Conservation (phyloP, 306 rosid species). For the Sicyos baderoa region DNA sequence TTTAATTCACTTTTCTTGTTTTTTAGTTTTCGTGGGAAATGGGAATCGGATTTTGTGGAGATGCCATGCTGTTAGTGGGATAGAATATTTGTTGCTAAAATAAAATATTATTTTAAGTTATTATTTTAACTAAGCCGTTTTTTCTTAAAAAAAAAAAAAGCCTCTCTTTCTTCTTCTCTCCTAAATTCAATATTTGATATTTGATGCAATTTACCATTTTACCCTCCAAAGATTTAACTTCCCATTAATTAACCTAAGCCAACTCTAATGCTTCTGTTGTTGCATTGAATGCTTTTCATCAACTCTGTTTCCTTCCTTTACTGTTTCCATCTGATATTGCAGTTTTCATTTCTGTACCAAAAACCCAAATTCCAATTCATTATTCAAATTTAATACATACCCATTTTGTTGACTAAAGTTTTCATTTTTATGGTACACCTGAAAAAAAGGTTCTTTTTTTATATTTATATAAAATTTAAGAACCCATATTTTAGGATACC, state of each 20-base stretch:
- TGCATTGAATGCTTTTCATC: constrained; percentile 6
- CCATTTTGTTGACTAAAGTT: background rate
- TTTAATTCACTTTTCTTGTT: too few species aligned
- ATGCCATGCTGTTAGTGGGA: constrained; percentile 34
- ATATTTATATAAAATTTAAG: too few species aligned
- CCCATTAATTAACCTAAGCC: background rate
- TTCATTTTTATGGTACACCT: too few species aligned
- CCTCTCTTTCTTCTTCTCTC: too few species aligned
- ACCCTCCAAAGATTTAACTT: background rate
- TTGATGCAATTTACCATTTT: background rate
- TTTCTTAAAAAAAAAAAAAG: too few species aligned
- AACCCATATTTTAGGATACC: too few species aligned
- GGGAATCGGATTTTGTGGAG: constrained; percentile 35
- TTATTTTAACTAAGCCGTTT: too few species aligned
- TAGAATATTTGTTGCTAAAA: constrained; percentile 2
- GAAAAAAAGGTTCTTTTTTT: too few species aligned
- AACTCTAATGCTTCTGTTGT: background rate
- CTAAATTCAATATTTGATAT: background rate
- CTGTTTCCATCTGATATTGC: background rate
- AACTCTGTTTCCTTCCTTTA: background rate
- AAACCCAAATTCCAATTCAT: too few species aligned
- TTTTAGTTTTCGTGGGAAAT: constrained; percentile 15
- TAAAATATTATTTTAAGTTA: background rate
- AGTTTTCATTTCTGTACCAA: too few species aligned
- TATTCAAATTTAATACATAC: background rate